A percentile compares a stretch with the other conserved stretches of the same genome.
These are phyloP conservation scores for Phalaenopsis hybrid DNA, from an alignment of 116 monocot genomes.

Conservation along the genomic window DNA sequence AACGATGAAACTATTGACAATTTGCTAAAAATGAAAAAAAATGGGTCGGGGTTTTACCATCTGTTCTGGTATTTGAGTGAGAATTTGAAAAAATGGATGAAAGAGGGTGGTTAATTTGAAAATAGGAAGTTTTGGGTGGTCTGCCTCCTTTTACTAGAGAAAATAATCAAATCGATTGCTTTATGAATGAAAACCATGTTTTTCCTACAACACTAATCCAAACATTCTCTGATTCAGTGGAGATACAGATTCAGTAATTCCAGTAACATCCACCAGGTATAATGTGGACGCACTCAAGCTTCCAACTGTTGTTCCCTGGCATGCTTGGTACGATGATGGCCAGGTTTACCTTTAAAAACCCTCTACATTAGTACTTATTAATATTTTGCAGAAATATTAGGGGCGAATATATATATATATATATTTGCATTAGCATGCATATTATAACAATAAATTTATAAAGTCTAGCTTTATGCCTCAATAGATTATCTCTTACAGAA, in stretches of 20 bases:
- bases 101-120: no score
- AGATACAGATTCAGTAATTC: conserved; percentile 89
- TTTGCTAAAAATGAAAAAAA: no score
- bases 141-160: not conserved
- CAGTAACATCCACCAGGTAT: conserved; percentile 78
- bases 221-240: conserved; percentile 46
- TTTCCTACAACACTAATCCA: not conserved
- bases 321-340: conserved; percentile 86
- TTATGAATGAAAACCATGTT: not conserved
- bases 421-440: not conserved
- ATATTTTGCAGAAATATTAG: not conserved
- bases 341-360: conserved; percentile 45
- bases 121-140: no score
- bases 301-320: conserved; percentile 73
- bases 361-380: not conserved
- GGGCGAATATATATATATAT: not conserved
- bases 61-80: no score
- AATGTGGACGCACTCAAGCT: conserved; percentile 71
- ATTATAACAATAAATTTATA: no score
- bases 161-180: not conserved
- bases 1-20: no score
- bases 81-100: no score
- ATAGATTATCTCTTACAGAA: no score
- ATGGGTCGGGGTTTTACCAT: no score
- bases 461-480: no score